Conservation (phyloP, 2,329 filamentous ascomycete species). For the Fusarium bactridioides region DNA sequence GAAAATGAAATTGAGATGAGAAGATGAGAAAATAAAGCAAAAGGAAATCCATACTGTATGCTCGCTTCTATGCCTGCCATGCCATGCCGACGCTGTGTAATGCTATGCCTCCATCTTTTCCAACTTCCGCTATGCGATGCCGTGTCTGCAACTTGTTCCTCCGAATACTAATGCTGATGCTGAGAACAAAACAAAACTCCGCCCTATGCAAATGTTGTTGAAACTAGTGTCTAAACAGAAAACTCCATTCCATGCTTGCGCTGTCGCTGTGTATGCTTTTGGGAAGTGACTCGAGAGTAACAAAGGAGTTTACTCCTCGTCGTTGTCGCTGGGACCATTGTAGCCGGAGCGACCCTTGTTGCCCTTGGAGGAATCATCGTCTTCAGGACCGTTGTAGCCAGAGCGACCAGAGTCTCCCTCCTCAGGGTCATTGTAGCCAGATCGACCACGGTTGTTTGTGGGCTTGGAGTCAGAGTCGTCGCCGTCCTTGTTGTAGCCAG, state of each 20-base stretch:
- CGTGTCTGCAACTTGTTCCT: not conserved
- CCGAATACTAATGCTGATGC: constrained; percentile 1
- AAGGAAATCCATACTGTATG: constrained; percentile 19
- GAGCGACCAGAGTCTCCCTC: constrained; percentile 50
- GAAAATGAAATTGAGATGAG: not conserved
- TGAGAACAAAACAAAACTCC: constrained; percentile 23
- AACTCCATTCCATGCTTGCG: constrained; percentile 37
- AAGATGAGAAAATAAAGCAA: constrained; percentile 4
- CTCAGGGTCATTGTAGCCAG: constrained; percentile 54
- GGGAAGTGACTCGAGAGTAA: not conserved
- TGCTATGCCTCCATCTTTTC: constrained; percentile 13
- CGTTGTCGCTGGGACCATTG: constrained; percentile 50
- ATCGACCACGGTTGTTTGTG: constrained; percentile 50
- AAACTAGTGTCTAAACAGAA: constrained; percentile 15
- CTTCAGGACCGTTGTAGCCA: constrained; percentile 51
- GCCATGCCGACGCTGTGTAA: constrained; percentile 14
- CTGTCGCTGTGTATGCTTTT: constrained; percentile 16
- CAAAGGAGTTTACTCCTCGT: constrained; percentile 40
- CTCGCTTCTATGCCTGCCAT: constrained; percentile 19
- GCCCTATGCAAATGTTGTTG: constrained; percentile 17
- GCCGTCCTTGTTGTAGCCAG: constrained; percentile 38
- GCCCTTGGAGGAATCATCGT: constrained; percentile 41
- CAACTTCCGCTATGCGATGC: constrained; percentile 23
- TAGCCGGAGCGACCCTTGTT: constrained; percentile 54
- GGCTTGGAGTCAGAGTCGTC: constrained; percentile 44